Evolutionary conservation across 78 protist genomes (phyloP), one percentile per base, ranked within the genome.

Genomic region (Planoprotostelium fungivorum): DNA sequence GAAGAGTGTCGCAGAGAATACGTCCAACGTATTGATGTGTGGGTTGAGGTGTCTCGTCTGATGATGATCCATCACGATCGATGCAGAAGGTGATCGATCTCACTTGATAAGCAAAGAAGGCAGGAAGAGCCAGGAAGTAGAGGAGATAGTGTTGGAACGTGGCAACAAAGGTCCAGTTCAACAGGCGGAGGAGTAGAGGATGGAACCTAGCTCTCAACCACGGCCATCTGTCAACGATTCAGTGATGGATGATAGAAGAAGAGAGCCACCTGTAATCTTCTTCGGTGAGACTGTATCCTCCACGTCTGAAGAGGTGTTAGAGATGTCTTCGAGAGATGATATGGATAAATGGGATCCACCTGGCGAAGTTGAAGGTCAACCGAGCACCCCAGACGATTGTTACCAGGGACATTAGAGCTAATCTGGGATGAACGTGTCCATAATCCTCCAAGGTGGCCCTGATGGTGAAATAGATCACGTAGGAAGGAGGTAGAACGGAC

Each of bases 401-500:
- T 31, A 90, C 39, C 10, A 29, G 1, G 23, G 31, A 16, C 92
- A 90, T 86, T 1, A 90, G 35, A 29, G 16, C 1, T 35, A 86
- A 84, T 1, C 90, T 38, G 1, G 34, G 90, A 73, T 88, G 37
- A 85, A 51, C 73, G 31, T 85, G n/a, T 16, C 16, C 16, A 25
- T 5, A 23, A 16, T 37, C 92, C 1, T 34, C 31, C 88, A 31
- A n/a, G 16, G 0, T 35, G 37, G 89, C 1, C 28, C 89, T 9
- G 73, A 89, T 0, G 28, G 0, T 1, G 36, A 37, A 25, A 1
- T 63, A 1, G 84, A 87, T 23, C 34, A 37, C 39, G 85, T 87
- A 86, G 36, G 85, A 35, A 25, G 86, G 9, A 1, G 92, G 92
- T 10, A 37, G 5, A n/a, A 38, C 1, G 63, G 89, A 84, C 92